phyloP scores from a whole-genome alignment of 345 rosid species.

The Cardamine occulta region DNA sequence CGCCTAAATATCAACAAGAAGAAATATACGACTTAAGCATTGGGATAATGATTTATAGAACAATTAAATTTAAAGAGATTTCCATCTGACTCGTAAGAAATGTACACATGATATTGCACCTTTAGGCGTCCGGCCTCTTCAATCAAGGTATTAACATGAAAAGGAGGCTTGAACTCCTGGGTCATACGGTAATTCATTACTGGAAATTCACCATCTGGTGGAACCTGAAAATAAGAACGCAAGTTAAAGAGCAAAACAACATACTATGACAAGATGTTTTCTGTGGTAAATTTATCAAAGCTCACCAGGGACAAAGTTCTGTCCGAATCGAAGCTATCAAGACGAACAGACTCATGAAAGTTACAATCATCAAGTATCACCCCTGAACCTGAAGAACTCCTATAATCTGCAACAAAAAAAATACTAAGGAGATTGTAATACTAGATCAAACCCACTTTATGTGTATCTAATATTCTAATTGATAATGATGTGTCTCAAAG shows the following conservation, averaged over 20 bases:
- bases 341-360: constrained; percentile 98
- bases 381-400: constrained; percentile 84
- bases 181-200: constrained; percentile 99
- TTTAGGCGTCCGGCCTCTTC: constrained; percentile 95
- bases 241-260: constrained; percentile 25
- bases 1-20: constrained; percentile 62
- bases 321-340: constrained; percentile 85
- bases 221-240: constrained; percentile 63
- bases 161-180: constrained; percentile 99
- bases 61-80: neutral
- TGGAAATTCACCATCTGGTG: constrained; percentile 99
- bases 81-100: constrained; percentile 27
- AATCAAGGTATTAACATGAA: constrained; percentile 83
- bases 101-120: constrained; percentile 45
- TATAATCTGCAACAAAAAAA: constrained; percentile 65
- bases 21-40: constrained; percentile 8
- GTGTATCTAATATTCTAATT: constrained; percentile 13
- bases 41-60: neutral
- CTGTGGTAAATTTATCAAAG: neutral
- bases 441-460: constrained; percentile 7
- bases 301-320: constrained; percentile 93
- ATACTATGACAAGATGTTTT: constrained; percentile 5
- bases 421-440: neutral
- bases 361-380: constrained; percentile 97
- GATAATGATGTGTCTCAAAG: constrained; percentile 23